A percentile compares a stretch with the other conserved stretches of the same genome.
Conservation (phyloP, 768 basidiomycete genomes). For the Coprinopsis cinerea region DNA sequence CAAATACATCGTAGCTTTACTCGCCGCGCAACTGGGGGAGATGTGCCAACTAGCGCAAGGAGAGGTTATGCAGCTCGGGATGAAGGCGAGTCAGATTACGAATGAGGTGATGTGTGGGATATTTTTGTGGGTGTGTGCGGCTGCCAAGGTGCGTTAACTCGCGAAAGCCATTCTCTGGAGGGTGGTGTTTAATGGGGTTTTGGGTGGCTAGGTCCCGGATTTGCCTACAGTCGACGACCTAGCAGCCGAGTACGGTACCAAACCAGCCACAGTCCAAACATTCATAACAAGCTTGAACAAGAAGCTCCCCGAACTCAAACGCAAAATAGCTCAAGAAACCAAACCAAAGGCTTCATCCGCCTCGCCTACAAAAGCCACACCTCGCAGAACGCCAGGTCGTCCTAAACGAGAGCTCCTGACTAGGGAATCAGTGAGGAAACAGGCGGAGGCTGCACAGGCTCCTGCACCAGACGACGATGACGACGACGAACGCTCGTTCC, state of each 20-base stretch:
- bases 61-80: neutral
- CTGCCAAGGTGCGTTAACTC: neutral
- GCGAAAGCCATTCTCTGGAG: neutral
- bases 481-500: conserved; percentile 3
- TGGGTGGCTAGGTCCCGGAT: neutral
- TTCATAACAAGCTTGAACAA: conserved; percentile 5
- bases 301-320: neutral
- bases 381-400: neutral
- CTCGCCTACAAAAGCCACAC: conserved; percentile 9
- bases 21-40: neutral
- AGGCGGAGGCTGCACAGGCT: neutral
- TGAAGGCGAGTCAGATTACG: neutral
- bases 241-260: neutral
- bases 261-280: neutral
- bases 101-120: neutral
- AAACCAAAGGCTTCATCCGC: conserved; percentile 2
- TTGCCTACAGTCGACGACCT: neutral
- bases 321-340: conserved; percentile 3
- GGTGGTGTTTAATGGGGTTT: neutral
- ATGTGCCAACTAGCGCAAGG: neutral
- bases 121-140: neutral
- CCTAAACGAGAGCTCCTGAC: conserved; percentile 8
- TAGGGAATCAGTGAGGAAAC: conserved; percentile 7
- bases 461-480: neutral
- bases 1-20: neutral